These are phyloP conservation scores for Coprinopsis marcescibilis DNA, from an alignment of 768 basidiomycete genomes.

Conservation along the genomic window DNA sequence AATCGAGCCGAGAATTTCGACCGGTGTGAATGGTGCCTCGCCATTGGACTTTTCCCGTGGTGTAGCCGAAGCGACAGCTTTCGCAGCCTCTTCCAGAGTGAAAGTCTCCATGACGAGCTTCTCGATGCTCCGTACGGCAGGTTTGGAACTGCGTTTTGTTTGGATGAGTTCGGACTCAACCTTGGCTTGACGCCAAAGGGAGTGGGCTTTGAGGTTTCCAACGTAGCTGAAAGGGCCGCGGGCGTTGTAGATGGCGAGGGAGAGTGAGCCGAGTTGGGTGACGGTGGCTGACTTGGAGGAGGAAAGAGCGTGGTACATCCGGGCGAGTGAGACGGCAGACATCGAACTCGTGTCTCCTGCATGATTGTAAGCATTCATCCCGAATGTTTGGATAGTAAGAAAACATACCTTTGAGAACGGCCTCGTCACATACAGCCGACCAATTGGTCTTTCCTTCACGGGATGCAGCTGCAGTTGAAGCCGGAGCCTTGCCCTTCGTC, in stretches of 20 bases:
- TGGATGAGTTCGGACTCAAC: conserved; percentile 6
- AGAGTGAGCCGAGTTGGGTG: conserved; percentile 50
- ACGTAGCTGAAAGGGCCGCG: conserved; percentile 30
- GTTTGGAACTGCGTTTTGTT: conserved; percentile 14
- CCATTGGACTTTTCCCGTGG: conserved; percentile 18
- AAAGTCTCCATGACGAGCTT: conserved; percentile 48
- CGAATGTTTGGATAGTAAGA: neutral
- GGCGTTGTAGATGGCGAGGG: conserved; percentile 39
- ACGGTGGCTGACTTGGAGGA: conserved; percentile 34
- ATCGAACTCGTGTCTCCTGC: conserved; percentile 20
- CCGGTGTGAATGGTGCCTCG: neutral
- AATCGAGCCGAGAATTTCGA: conserved; percentile 45
- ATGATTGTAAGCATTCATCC: conserved; percentile 5
- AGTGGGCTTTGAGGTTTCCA: conserved; percentile 34
- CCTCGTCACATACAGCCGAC: conserved; percentile 26
- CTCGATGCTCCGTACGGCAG: conserved; percentile 35
- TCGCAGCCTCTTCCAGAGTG: conserved; percentile 48
- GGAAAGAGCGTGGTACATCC: conserved; percentile 51
- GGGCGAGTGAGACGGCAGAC: conserved; percentile 36
- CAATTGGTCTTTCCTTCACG: conserved; percentile 19
- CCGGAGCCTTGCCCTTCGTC: conserved; percentile 9
- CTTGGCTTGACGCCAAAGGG: conserved; percentile 28
- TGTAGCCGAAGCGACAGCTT: conserved; percentile 28
- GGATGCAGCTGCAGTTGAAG: conserved; percentile 2
- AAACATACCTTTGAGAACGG: conserved; percentile 26